Evolutionary conservation across 1,284 basidiomycete species (phyloP).

Genomic region (Leccinum fuscescens): DNA sequence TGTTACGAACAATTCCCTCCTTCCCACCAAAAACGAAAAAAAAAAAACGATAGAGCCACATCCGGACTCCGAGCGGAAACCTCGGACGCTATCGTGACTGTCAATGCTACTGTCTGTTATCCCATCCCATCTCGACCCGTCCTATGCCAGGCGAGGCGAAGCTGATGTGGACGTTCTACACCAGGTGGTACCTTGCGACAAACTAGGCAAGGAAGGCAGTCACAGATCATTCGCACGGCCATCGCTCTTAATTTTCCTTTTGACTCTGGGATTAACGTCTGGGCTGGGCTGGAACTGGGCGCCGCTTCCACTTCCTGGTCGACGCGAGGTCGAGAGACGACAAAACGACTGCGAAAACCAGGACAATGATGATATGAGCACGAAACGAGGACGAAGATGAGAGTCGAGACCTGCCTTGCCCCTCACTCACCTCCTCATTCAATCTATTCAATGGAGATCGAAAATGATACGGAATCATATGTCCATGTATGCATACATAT

Average conservation of each 20-base stretch:
- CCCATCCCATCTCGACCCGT: background rate
- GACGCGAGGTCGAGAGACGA: background rate
- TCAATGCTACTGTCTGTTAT: background rate
- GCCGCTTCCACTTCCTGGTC: background rate
- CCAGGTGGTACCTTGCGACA: background rate
- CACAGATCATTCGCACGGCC: background rate
- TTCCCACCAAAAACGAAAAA: background rate
- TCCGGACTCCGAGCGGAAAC: conserved; percentile 12
- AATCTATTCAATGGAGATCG: background rate
- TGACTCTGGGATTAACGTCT: background rate
- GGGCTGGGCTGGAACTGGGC: background rate
- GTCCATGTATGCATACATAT: background rate
- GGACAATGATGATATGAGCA: background rate
- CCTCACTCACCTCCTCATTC: background rate
- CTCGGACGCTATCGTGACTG: conserved; percentile 3
- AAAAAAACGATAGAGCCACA: background rate
- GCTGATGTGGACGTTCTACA: background rate
- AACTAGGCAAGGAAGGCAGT: background rate
- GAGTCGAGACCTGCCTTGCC: background rate
- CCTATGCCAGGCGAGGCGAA: background rate
- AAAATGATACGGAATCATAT: background rate
- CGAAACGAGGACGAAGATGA: background rate
- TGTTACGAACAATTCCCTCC: background rate
- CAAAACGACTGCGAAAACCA: background rate
- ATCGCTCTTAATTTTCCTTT: background rate